These are phyloP conservation scores for Vigna trinervia DNA, from an alignment of 306 rosid species.

Conservation along the genomic window DNA sequence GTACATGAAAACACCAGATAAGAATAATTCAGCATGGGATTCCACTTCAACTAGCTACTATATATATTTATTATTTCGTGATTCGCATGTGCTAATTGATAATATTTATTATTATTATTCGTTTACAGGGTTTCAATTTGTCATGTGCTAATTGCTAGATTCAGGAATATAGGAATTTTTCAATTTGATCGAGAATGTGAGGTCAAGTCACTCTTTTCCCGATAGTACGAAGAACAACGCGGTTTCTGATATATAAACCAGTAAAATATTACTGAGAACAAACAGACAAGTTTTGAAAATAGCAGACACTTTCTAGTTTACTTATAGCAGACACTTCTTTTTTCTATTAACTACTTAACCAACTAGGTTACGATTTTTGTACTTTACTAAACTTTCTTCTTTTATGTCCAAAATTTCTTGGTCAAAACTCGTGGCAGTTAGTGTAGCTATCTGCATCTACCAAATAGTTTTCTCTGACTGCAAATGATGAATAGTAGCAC, in stretches of 20 bases:
- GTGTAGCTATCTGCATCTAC: not conserved
- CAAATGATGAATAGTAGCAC: slow-evolving; percentile 10
- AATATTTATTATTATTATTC: not conserved
- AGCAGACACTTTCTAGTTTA: not conserved
- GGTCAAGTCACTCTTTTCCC: slow-evolving; percentile 5
- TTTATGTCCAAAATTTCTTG: slow-evolving; percentile 10
- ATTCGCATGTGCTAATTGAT: no score
- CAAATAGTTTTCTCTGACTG: slow-evolving; percentile 1
- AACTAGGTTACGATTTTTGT: not conserved
- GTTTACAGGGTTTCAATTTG: not conserved
- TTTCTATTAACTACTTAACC: not conserved
- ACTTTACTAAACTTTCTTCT: not conserved
- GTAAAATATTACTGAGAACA: not conserved
- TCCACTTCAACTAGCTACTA: not conserved
- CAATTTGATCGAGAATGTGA: not conserved
- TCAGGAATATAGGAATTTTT: not conserved
- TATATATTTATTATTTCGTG: no score
- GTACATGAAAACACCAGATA: not conserved
- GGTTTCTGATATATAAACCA: slow-evolving; percentile 27
- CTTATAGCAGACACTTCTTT: not conserved
- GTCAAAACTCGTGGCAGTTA: slow-evolving; percentile 34
- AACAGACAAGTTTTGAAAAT: not conserved
- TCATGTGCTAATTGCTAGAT: slow-evolving; percentile 38
- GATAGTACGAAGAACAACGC: slow-evolving; percentile 1
- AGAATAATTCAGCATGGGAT: slow-evolving; percentile 12